These are phyloP conservation scores for Euphrasia confusa DNA, from an alignment of 257 asterid species.

Conservation along the genomic window DNA sequence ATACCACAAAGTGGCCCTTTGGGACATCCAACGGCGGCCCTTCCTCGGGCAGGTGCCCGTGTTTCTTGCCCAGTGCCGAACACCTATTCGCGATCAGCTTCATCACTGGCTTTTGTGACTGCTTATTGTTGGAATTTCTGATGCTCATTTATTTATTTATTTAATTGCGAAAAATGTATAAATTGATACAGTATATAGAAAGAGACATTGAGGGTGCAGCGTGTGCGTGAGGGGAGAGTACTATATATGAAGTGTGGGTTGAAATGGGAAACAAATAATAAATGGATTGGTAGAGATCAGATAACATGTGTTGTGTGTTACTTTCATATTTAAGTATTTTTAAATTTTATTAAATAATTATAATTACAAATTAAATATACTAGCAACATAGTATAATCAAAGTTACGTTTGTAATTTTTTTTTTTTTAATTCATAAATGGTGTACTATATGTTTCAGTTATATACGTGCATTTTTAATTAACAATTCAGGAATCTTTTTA, in stretches of 20 bases:
- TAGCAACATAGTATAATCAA: too few species aligned
- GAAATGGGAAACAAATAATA: background rate
- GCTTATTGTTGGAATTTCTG: slow-evolving; percentile 34
- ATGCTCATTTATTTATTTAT: slow-evolving; percentile 31
- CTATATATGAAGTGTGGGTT: slow-evolving; percentile 24
- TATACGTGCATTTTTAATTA: too few species aligned
- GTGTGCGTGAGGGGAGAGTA: slow-evolving; percentile 26
- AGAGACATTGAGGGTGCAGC: slow-evolving; percentile 18
- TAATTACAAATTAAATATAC: too few species aligned
- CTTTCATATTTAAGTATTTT: too few species aligned
- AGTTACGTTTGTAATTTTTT: too few species aligned
- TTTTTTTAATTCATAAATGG: too few species aligned
- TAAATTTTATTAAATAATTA: too few species aligned
- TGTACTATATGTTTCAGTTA: too few species aligned
- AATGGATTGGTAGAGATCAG: background rate
- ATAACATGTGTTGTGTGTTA: too few species aligned
- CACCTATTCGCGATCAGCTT: slow-evolving; percentile 52
- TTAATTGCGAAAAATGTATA: background rate
- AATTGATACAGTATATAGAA: too few species aligned
- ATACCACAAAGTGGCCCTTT: slow-evolving; percentile 55
- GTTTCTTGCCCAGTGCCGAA: slow-evolving; percentile 41
- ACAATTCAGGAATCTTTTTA: too few species aligned
- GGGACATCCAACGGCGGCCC: slow-evolving; percentile 55
- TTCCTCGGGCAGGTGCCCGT: slow-evolving; percentile 30
- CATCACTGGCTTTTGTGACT: slow-evolving; percentile 45